A percentile compares a stretch with the other conserved stretches of the same genome.
These are phyloP conservation scores for Prunus mira DNA, from an alignment of 306 rosid genomes.

Conservation along the genomic window DNA sequence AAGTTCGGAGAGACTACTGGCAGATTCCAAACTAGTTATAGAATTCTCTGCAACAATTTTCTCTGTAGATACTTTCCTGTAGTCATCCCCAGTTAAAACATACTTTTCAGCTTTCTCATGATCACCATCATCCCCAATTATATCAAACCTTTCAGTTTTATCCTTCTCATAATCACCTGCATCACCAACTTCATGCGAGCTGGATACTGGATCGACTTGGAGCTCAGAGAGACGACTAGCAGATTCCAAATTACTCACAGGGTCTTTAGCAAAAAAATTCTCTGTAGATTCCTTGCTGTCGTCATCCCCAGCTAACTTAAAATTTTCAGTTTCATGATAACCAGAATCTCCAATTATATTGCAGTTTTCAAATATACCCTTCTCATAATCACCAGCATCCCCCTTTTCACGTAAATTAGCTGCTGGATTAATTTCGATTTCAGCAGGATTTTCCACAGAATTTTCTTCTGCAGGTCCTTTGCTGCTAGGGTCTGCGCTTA, in stretches of 20 bases:
- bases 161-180: conserved; percentile 19
- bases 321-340: neutral
- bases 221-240: conserved; percentile 20
- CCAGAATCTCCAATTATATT: conserved; percentile 13
- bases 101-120: conserved; percentile 25
- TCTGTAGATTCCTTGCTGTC: conserved; percentile 20
- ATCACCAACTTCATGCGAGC: conserved; percentile 13
- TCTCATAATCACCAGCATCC: conserved; percentile 16
- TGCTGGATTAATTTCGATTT: neutral
- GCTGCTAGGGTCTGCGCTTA: conserved; percentile 16
- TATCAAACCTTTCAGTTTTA: conserved; percentile 18
- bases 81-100: conserved; percentile 20
- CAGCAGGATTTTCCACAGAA: neutral
- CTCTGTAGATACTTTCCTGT: conserved; percentile 11
- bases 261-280: neutral
- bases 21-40: conserved; percentile 18
- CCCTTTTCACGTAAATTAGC: neutral
- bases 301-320: conserved; percentile 19
- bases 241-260: conserved; percentile 19
- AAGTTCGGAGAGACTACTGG: conserved; percentile 21
- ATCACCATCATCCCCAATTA: conserved; percentile 18
- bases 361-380: conserved; percentile 22
- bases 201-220: conserved; percentile 31
- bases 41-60: conserved; percentile 4
- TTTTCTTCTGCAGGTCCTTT: conserved; percentile 32